Percentiles rank a stretch among this genome's conserved stretches.
Conservation (phyloP, 495 filamentous ascomycete genomes). For the Articulospora tetracladia region DNA sequence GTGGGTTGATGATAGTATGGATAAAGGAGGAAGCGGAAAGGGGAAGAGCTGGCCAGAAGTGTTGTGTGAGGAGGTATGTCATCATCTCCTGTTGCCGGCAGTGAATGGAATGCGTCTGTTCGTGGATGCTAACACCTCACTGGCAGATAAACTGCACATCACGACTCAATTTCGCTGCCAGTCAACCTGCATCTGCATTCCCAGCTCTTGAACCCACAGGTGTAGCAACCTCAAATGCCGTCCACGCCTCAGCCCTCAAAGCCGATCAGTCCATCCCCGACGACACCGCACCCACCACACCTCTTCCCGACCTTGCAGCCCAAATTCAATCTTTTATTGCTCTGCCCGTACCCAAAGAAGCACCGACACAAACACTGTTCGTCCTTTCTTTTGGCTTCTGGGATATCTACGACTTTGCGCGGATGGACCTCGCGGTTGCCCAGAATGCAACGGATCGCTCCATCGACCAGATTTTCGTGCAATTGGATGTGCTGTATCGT, state of each 20-base stretch:
- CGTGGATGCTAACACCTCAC: neutral
- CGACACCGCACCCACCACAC: neutral
- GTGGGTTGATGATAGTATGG: conserved; percentile 19
- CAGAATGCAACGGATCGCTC: conserved; percentile 26
- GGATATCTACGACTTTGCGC: conserved; percentile 44
- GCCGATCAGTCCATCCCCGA: conserved; percentile 7
- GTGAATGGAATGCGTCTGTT: too few species aligned
- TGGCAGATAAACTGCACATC: conserved; percentile 16
- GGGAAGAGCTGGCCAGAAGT: conserved; percentile 24
- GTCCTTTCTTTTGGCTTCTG: conserved; percentile 42
- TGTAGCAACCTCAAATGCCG: conserved; percentile 28
- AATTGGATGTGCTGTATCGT: conserved; percentile 37
- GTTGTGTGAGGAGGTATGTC: conserved; percentile 25
- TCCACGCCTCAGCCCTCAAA: conserved; percentile 5
- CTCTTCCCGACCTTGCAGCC: conserved; percentile 34
- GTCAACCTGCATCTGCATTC: conserved; percentile 11
- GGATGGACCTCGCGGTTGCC: conserved; percentile 33
- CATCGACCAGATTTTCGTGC: conserved; percentile 31
- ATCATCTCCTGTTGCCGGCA: too few species aligned
- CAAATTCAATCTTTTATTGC: conserved; percentile 39
- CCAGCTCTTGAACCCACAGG: conserved; percentile 35
- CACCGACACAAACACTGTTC: conserved; percentile 37
- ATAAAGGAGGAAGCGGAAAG: conserved; percentile 2
- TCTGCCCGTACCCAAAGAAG: conserved; percentile 13
- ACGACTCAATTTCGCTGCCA: conserved; percentile 10